phyloP scores from a whole-genome alignment of 2,329 filamentous ascomycete genomes.

The Colletotrichum caudatum region DNA sequence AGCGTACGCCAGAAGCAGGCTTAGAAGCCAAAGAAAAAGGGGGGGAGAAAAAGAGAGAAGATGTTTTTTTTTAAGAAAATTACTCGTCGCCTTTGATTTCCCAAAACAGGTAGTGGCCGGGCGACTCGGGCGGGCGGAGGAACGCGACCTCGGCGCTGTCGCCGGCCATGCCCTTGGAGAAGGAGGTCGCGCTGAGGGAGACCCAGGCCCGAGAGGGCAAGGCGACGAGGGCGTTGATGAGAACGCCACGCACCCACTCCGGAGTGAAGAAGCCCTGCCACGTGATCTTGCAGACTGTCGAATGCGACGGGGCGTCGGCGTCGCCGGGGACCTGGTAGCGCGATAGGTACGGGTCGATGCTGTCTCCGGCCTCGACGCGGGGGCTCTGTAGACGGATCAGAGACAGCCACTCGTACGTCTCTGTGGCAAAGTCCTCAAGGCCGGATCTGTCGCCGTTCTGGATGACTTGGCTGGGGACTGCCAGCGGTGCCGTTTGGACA shows the following conservation, averaged over 20 bases:
- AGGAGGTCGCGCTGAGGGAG: constrained; percentile 64
- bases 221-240: constrained; percentile 59
- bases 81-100: constrained; percentile 62
- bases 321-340: constrained; percentile 70
- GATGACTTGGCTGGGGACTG: constrained; percentile 47
- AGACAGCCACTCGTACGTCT: constrained; percentile 80
- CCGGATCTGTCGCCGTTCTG: constrained; percentile 57
- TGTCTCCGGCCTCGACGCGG: constrained; percentile 68
- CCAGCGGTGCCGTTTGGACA: constrained; percentile 50
- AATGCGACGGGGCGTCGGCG: constrained; percentile 42
- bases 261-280: constrained; percentile 71
- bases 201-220: constrained; percentile 66
- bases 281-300: constrained; percentile 62
- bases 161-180: constrained; percentile 59
- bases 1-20: constrained; percentile 73
- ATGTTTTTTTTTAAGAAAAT: background rate
- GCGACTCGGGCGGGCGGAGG: constrained; percentile 62
- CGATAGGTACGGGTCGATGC: constrained; percentile 76
- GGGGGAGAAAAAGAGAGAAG: background rate
- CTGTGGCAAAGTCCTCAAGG: constrained; percentile 72
- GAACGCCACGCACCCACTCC: constrained; percentile 62
- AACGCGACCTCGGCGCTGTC: constrained; percentile 65
- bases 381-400: constrained; percentile 75
- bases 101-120: constrained; percentile 71
- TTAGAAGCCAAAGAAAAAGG: constrained; percentile 51